Conservation (phyloP, 2,329 filamentous ascomycete species). For the Aureobasidium lini region DNA sequence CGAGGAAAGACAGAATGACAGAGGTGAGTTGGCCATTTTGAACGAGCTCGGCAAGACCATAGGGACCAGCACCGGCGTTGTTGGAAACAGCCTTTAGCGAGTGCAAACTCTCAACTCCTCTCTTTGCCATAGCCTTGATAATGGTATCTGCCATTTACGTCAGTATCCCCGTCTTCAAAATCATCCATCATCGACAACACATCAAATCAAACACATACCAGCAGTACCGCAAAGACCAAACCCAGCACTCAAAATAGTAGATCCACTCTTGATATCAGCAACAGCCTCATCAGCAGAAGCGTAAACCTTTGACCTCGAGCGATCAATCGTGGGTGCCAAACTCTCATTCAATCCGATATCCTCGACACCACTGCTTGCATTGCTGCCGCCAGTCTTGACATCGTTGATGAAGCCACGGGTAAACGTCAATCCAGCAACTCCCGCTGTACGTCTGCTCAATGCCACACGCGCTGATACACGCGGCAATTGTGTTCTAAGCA, state of each 20-base stretch:
- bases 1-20: constrained; percentile 90
- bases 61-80: constrained; percentile 79
- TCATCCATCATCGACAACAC: not conserved
- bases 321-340: constrained; percentile 7
- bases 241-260: constrained; percentile 71
- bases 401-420: constrained; percentile 7
- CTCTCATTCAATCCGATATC: not conserved
- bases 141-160: constrained; percentile 55
- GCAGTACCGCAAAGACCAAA: constrained; percentile 71
- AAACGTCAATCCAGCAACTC: not conserved
- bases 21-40: constrained; percentile 78
- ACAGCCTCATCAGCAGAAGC: constrained; percentile 31
- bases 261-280: constrained; percentile 65
- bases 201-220: constrained; percentile 11
- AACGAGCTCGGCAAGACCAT: constrained; percentile 45
- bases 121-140: constrained; percentile 62
- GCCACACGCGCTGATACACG: not conserved
- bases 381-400: not conserved
- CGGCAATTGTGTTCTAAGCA: not conserved
- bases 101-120: constrained; percentile 32
- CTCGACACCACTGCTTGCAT: not conserved
- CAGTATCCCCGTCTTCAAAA: constrained; percentile 26
- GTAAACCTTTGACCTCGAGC: constrained; percentile 29
- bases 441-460: not conserved
- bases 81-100: constrained; percentile 80